These are phyloP conservation scores for Malus domestica DNA, from an alignment of 306 rosid species.

Conservation along the genomic window DNA sequence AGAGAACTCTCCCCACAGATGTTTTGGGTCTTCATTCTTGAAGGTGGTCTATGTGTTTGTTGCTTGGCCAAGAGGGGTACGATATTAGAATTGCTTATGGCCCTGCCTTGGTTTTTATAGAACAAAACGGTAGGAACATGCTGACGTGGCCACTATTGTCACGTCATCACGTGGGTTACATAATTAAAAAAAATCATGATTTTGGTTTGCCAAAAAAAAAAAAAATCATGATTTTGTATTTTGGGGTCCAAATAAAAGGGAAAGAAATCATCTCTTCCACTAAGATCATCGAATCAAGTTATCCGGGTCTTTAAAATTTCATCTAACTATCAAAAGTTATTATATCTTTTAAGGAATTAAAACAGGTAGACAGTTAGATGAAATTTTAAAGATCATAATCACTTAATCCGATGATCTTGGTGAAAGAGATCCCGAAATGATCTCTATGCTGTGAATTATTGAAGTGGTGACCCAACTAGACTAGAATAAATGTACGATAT, in stretches of 20 bases:
- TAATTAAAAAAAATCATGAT: too few species aligned
- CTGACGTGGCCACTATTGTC: not conserved
- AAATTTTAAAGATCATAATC: too few species aligned
- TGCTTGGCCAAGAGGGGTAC: constrained; percentile 4
- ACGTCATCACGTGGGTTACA: not conserved
- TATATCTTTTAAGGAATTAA: accelerated
- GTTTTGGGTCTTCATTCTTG: constrained; percentile 21
- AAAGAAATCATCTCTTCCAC: too few species aligned
- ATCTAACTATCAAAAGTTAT: too few species aligned
- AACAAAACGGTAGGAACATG: not conserved
- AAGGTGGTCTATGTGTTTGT: not conserved
- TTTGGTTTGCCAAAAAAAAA: too few species aligned
- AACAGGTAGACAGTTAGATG: too few species aligned
- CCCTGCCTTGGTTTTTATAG: constrained; percentile 10
- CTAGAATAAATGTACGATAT: not conserved
- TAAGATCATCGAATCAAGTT: too few species aligned
- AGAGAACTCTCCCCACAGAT: constrained; percentile 17
- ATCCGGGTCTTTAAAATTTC: too few species aligned
- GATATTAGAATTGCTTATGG: constrained; percentile 9
- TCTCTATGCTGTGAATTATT: not conserved
- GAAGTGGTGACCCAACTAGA: not conserved
- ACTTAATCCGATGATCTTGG: too few species aligned
- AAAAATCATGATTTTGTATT: too few species aligned
- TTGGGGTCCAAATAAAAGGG: not conserved
- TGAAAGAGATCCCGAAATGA: too few species aligned